phyloP scores from a whole-genome alignment of 225 moss, liverwort and hornwort genomes.

The Thuidium tamariscinum region DNA sequence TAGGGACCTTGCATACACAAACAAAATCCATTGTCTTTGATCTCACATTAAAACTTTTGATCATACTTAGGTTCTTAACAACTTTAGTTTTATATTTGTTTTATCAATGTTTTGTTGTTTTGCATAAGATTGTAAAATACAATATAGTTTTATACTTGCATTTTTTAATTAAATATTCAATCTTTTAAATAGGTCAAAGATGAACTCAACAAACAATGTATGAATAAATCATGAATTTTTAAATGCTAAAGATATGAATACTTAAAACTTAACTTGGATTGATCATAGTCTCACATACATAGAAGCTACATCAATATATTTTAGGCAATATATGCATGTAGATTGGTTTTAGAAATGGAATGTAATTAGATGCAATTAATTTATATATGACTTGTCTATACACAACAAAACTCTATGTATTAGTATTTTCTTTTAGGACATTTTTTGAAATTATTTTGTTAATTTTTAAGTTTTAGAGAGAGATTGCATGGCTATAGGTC shows the following conservation, averaged over 20 bases:
- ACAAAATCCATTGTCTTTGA: too few species aligned
- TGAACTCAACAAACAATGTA: fast-evolving
- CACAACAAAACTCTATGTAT: too few species aligned
- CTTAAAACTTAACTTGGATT: not conserved
- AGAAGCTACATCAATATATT: not conserved
- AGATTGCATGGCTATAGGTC: too few species aligned
- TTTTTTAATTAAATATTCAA: too few species aligned
- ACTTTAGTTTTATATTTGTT: not conserved
- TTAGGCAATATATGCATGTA: not conserved
- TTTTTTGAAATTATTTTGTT: too few species aligned
- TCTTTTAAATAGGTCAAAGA: not conserved
- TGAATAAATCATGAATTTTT: not conserved
- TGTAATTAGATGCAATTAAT: too few species aligned
- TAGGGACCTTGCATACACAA: fast-evolving
- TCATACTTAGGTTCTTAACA: too few species aligned
- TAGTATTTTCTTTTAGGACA: too few species aligned
- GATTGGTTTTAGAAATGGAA: not conserved
- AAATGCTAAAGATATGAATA: not conserved
- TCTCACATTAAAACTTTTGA: too few species aligned
- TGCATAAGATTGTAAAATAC: not conserved
- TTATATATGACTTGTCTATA: too few species aligned
- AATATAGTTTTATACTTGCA: not conserved
- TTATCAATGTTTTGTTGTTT: too few species aligned
- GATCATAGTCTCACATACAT: not conserved
- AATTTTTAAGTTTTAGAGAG: too few species aligned